phyloP scores from a whole-genome alignment of 2,329 filamentous ascomycete species.

The Monosporascus ibericus region DNA sequence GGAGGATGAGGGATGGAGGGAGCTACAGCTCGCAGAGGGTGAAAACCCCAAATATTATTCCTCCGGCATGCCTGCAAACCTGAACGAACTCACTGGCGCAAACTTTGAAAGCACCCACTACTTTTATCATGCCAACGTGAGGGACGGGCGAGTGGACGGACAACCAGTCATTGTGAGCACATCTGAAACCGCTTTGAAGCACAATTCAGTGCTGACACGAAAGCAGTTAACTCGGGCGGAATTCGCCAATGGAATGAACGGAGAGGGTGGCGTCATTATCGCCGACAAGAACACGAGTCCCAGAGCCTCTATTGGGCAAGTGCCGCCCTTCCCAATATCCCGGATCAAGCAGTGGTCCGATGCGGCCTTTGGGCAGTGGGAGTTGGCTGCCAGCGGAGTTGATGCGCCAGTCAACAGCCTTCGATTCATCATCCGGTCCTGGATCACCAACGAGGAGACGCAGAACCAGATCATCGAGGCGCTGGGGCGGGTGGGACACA shows the following conservation, averaged over 20 bases:
- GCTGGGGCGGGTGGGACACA: not conserved
- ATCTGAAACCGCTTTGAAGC: too few relatives aligned
- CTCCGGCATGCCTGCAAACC: too few relatives aligned
- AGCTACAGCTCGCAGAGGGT: too few relatives aligned
- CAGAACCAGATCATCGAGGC: constrained; percentile 1
- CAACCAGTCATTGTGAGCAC: too few relatives aligned
- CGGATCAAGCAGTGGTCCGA: not conserved
- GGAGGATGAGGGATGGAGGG: too few relatives aligned
- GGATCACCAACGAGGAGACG: not conserved
- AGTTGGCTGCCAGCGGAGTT: not conserved
- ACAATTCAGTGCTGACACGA: not conserved
- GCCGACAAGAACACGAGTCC: not conserved
- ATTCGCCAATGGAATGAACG: not conserved
- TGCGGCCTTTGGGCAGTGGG: not conserved
- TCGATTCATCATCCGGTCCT: not conserved
- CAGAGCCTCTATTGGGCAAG: not conserved
- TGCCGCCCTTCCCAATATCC: not conserved
- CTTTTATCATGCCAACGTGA: too few relatives aligned
- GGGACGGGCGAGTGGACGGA: too few relatives aligned
- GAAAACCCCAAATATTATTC: too few relatives aligned
- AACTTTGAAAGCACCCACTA: too few relatives aligned
- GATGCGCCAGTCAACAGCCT: not conserved
- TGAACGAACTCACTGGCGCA: too few relatives aligned
- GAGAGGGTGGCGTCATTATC: not conserved
- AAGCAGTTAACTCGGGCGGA: not conserved